Percentiles rank a stretch among this genome's conserved stretches.
Conservation (phyloP, 2,329 filamentous ascomycete species). For the Aspergillus candidus region DNA sequence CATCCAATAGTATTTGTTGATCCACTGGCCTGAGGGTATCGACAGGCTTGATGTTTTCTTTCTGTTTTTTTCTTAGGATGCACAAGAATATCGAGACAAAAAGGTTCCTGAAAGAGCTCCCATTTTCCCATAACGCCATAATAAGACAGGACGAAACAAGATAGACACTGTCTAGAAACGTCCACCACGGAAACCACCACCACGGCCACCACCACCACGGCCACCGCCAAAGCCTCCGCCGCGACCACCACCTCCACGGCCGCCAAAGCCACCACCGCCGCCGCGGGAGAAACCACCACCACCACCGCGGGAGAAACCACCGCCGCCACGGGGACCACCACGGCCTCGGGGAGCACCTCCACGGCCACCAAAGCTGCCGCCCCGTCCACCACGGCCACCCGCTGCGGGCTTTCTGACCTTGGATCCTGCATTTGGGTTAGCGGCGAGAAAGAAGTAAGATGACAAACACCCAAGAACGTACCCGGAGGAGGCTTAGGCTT, state of each 20-base stretch:
- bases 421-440: conserved; percentile 42
- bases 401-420: conserved; percentile 56
- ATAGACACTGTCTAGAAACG: conserved; percentile 23
- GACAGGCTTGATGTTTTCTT: no score
- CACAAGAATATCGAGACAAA: conserved; percentile 31
- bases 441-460: conserved; percentile 4
- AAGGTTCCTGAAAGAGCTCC: conserved; percentile 35
- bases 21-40: no score
- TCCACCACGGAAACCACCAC: conserved; percentile 21
- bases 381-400: conserved; percentile 40
- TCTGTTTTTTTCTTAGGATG: conserved; percentile 22
- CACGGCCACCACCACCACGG: conserved; percentile 28
- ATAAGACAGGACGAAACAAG: conserved; percentile 32
- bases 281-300: conserved; percentile 40
- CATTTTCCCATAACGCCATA: conserved; percentile 40
- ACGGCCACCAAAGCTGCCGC: conserved; percentile 22
- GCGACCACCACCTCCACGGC: conserved; percentile 36
- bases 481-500: conserved; percentile 72
- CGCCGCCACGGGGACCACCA: conserved; percentile 43
- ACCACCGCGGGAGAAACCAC: conserved; percentile 31
- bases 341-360: conserved; percentile 51
- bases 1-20: conserved; percentile 1
- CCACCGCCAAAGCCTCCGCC: conserved; percentile 42
- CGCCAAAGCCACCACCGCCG: conserved; percentile 28
- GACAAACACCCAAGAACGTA: conserved; percentile 13